These are phyloP conservation scores for Kuraishia floccosa DNA, from an alignment of 805 yeast species.

Conservation along the genomic window DNA sequence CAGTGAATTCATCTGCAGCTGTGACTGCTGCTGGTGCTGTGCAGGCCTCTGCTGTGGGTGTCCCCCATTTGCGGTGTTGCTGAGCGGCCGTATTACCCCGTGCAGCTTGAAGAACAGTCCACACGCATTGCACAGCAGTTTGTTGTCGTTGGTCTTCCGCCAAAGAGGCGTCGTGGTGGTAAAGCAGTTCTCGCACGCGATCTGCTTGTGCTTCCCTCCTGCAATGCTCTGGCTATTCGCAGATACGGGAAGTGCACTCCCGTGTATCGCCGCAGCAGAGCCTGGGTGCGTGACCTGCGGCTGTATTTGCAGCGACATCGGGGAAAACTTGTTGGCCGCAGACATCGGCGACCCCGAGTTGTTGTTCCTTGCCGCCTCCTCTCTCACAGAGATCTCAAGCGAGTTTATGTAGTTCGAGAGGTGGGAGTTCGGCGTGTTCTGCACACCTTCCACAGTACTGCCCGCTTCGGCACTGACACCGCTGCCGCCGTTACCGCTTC, in stretches of 20 bases:
- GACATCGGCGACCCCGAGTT: background rate
- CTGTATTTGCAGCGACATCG: background rate
- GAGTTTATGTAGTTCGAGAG: constrained; percentile 19
- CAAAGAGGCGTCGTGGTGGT: constrained; percentile 91
- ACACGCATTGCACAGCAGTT: constrained; percentile 87
- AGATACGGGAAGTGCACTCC: background rate
- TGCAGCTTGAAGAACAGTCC: constrained; percentile 83
- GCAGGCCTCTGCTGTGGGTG: too few species aligned
- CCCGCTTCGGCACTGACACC: background rate
- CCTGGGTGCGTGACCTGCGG: background rate
- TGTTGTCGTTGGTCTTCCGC: constrained; percentile 76
- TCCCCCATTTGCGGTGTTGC: constrained; percentile 5
- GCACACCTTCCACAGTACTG: too few species aligned
- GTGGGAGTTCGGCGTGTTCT: constrained; percentile 7
- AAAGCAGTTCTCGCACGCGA: constrained; percentile 78
- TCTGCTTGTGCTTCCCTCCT: constrained; percentile 5
- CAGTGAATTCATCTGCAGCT: constrained; percentile 3
- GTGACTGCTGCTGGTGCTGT: too few species aligned
- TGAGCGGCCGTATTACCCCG: constrained; percentile 35
- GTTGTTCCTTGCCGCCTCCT: constrained; percentile 7
- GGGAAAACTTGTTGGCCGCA: background rate
- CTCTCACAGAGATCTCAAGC: constrained; percentile 18
- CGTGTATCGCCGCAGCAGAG: background rate
- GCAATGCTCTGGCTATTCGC: background rate
- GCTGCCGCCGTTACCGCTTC: background rate